phyloP scores from a whole-genome alignment of 371 early-diverging fungal genomes.

The Phascolomyces articulosus region DNA sequence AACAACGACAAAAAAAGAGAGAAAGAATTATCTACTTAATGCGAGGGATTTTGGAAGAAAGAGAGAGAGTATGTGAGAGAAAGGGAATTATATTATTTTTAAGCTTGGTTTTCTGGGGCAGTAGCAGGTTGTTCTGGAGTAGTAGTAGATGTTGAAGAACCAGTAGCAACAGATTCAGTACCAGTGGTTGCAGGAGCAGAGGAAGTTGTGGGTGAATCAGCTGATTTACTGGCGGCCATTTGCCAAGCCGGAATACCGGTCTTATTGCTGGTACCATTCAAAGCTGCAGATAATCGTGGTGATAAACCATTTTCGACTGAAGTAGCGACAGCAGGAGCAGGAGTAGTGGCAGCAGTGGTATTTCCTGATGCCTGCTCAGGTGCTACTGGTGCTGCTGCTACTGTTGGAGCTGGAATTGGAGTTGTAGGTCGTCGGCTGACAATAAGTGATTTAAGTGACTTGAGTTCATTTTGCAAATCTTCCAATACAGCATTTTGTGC shows the following conservation, averaged over 20 bases:
- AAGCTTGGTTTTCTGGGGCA: not conserved
- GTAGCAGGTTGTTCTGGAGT: not conserved
- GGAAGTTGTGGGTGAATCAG: conserved; percentile 3
- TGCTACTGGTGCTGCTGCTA: no score
- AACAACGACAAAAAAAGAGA: not conserved
- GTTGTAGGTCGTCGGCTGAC: conserved; percentile 69
- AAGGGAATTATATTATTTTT: not conserved
- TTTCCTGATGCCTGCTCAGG: conserved; percentile 37
- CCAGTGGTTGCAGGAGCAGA: not conserved
- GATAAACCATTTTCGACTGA: conserved; percentile 32
- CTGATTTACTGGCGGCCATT: conserved; percentile 48
- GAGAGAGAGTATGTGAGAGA: not conserved
- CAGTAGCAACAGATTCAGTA: not conserved
- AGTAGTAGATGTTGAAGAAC: not conserved
- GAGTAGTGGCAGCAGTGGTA: conserved; percentile 11
- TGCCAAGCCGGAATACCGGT: conserved; percentile 82
- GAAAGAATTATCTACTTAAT: no score
- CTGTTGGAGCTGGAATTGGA: no score
- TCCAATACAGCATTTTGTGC: conserved; percentile 68
- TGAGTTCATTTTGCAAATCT: conserved; percentile 93
- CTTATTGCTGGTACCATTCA: conserved; percentile 22
- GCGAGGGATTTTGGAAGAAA: not conserved
- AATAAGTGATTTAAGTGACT: conserved; percentile 86
- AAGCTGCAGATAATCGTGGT: conserved; percentile 40
- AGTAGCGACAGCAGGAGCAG: not conserved